phyloP scores from a whole-genome alignment of 2,329 filamentous ascomycete genomes.

The Harringtonia lauricola region DNA sequence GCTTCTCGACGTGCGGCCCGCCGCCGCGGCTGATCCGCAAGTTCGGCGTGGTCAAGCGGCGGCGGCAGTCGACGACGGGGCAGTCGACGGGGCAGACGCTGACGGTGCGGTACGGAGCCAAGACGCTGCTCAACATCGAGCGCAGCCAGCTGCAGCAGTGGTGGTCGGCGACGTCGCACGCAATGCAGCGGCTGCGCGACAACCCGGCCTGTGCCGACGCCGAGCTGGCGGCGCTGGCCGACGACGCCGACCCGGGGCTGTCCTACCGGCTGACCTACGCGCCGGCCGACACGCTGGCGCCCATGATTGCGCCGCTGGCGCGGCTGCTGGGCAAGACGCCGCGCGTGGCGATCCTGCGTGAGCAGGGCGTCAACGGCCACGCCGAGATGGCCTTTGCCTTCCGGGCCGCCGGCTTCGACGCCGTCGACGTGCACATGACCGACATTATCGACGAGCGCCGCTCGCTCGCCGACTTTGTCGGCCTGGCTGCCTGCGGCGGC shows the following conservation, averaged over 20 bases:
- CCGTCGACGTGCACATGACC: constrained; percentile 94
- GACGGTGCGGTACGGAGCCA: constrained; percentile 60
- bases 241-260: constrained; percentile 71
- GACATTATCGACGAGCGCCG: constrained; percentile 66
- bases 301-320: constrained; percentile 52
- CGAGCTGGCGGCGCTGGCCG: constrained; percentile 65
- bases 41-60: constrained; percentile 65
- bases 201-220: constrained; percentile 78
- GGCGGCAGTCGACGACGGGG: constrained; percentile 17
- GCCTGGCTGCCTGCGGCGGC: constrained; percentile 88
- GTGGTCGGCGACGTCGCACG: constrained; percentile 81
- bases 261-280: constrained; percentile 75
- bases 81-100: constrained; percentile 59
- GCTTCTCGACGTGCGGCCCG: constrained; percentile 83
- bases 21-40: constrained; percentile 72
- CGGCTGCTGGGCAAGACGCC: constrained; percentile 46
- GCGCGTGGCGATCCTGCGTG: constrained; percentile 82
- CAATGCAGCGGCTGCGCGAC: constrained; percentile 84
- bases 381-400: constrained; percentile 99
- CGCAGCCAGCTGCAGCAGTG: constrained; percentile 70
- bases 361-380: constrained; percentile 91
- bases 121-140: constrained; percentile 56
- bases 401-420: constrained; percentile 78
- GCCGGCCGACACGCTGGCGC: constrained; percentile 65
- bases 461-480: constrained; percentile 72